phyloP scores from a whole-genome alignment of 352 stramenopile species.

The Pythium utonaiense region DNA sequence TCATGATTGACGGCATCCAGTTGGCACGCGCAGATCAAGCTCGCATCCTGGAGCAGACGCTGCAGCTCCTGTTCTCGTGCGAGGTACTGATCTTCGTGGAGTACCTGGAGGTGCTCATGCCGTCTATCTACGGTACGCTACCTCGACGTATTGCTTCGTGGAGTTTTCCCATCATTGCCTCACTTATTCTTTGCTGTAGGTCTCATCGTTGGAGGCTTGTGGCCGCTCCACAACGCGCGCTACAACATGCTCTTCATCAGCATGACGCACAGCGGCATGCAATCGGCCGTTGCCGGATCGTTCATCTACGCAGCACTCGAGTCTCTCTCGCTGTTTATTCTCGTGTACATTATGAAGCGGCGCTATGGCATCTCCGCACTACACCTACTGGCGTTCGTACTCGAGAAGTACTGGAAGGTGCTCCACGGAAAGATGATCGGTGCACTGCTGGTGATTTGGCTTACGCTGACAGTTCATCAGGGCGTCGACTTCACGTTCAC shows the following conservation, averaged over 20 bases:
- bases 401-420: constrained; percentile 16
- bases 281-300: not conserved
- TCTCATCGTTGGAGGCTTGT: constrained; percentile 21
- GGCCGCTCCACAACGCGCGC: constrained; percentile 25
- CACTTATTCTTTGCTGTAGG: constrained; percentile 9
- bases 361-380: constrained; percentile 8
- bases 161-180: no score
- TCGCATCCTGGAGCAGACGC: constrained; percentile 16
- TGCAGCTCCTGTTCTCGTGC: constrained; percentile 18
- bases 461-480: constrained; percentile 8
- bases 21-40: constrained; percentile 13
- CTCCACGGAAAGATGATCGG: constrained; percentile 11
- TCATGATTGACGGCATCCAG: constrained; percentile 16
- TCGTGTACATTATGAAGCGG: constrained; percentile 1
- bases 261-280: constrained; percentile 1
- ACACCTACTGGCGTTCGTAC: constrained; percentile 6
- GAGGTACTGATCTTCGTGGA: constrained; percentile 24
- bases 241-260: constrained; percentile 25
- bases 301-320: constrained; percentile 4
- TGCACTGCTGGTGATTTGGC: not conserved
- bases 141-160: no score
- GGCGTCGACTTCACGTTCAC: constrained; percentile 16
- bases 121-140: constrained; percentile 1
- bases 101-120: constrained; percentile 12
- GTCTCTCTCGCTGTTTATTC: not conserved